These are phyloP conservation scores for Pyrus bretschneideri DNA, from an alignment of 306 rosid species.

Conservation along the genomic window DNA sequence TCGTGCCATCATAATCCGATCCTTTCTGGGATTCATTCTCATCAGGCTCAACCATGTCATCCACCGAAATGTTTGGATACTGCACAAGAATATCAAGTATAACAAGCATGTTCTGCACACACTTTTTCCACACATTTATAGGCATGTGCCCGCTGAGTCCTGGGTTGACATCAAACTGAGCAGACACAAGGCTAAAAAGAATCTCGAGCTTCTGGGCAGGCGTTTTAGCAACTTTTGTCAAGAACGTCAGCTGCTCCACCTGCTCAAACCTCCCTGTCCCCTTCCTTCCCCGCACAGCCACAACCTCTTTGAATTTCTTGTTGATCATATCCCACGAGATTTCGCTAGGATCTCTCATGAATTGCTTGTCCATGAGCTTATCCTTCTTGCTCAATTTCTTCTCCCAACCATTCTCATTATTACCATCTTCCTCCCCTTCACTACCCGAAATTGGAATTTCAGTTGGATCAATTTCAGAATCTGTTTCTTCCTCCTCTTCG, in stretches of 20 bases:
- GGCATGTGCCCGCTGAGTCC: slow-evolving; percentile 96
- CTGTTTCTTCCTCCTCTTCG: slow-evolving; percentile 54
- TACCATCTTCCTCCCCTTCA: slow-evolving; percentile 40
- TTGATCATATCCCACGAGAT: slow-evolving; percentile 73
- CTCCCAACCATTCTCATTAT: slow-evolving; percentile 40
- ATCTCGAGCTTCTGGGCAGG: slow-evolving; percentile 87
- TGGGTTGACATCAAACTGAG: slow-evolving; percentile 84
- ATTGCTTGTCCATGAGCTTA: slow-evolving; percentile 55
- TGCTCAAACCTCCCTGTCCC: slow-evolving; percentile 92
- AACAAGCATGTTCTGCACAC: slow-evolving; percentile 70
- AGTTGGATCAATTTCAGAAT: slow-evolving; percentile 43
- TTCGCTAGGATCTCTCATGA: slow-evolving; percentile 71
- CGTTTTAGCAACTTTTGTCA: slow-evolving; percentile 78
- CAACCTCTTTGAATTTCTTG: slow-evolving; percentile 75
- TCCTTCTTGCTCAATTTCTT: slow-evolving; percentile 54
- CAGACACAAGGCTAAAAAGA: slow-evolving; percentile 67
- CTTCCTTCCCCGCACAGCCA: slow-evolving; percentile 80
- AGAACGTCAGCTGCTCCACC: slow-evolving; percentile 75
- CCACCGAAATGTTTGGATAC: slow-evolving; percentile 65
- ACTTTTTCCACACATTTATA: slow-evolving; percentile 86
- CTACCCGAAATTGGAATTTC: slow-evolving; percentile 34
- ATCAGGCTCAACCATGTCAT: slow-evolving; percentile 69
- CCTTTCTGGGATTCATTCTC: slow-evolving; percentile 90
- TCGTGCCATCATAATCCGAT: slow-evolving; percentile 49
- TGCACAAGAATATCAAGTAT: slow-evolving; percentile 82